phyloP scores from a whole-genome alignment of 2,329 filamentous ascomycete species.

The Colletotrichum salicis region DNA sequence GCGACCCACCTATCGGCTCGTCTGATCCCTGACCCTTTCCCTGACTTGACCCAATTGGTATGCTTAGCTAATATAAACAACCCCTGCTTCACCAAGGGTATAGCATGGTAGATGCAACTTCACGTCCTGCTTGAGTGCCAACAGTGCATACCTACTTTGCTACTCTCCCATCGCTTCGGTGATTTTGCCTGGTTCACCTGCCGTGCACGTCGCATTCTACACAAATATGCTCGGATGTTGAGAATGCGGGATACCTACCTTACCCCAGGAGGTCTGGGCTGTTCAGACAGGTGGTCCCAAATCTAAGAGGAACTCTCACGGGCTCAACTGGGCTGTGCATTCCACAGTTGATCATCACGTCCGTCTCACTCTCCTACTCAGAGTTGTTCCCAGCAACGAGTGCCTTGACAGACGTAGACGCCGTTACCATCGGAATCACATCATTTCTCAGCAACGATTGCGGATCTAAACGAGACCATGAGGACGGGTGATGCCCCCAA shows the following conservation, averaged over 20 bases:
- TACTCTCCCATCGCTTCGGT: not conserved
- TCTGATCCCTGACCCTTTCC: not conserved
- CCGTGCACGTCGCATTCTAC: not conserved
- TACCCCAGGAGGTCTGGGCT: not conserved
- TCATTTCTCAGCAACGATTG: not conserved
- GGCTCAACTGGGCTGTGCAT: slow-evolving; percentile 20
- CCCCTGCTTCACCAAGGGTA: not conserved
- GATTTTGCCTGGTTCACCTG: not conserved
- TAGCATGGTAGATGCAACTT: not conserved
- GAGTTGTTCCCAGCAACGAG: not conserved
- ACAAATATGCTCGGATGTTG: not conserved
- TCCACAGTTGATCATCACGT: not conserved
- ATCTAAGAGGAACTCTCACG: not conserved
- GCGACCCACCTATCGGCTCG: not conserved
- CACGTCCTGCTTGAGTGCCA: not conserved
- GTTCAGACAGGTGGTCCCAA: not conserved
- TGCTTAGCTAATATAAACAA: not conserved
- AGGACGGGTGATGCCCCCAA: not conserved
- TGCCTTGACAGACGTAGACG: not conserved
- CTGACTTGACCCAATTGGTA: not conserved
- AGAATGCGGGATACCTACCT: not conserved
- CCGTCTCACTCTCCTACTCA: not conserved
- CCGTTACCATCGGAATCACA: slow-evolving; percentile 4
- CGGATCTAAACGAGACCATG: not conserved
- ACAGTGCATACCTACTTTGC: not conserved